A percentile compares a stretch with the other conserved stretches of the same genome.
These are phyloP conservation scores for Hydnum rufescens DNA, from an alignment of 768 basidiomycete species.

Conservation along the genomic window DNA sequence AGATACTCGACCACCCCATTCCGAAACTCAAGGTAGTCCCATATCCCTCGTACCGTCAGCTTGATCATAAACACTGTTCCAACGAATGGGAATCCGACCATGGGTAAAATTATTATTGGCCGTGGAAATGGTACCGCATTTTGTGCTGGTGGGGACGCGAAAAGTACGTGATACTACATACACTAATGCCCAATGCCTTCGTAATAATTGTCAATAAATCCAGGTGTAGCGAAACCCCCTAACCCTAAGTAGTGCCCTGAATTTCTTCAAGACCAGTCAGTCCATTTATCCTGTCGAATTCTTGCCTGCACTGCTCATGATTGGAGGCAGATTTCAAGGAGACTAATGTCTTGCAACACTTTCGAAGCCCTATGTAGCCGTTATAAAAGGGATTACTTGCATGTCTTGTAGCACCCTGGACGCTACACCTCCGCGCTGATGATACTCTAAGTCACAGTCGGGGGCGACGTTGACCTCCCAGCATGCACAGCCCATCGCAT, in stretches of 20 bases:
- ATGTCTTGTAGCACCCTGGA: constrained; percentile 10
- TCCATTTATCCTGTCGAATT: constrained; percentile 8
- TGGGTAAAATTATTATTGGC: constrained; percentile 54
- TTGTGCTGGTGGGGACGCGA: constrained; percentile 90
- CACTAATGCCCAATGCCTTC: neutral
- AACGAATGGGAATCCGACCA: constrained; percentile 63
- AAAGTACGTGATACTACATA: constrained; percentile 28
- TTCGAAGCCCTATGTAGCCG: constrained; percentile 68
- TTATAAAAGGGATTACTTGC: constrained; percentile 89
- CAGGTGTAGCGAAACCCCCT: constrained; percentile 15
- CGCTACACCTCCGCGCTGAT: neutral
- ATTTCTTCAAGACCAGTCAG: constrained; percentile 70
- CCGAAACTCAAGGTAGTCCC: no score
- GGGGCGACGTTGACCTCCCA: constrained; percentile 82
- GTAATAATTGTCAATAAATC: constrained; percentile 7
- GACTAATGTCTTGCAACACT: constrained; percentile 52
- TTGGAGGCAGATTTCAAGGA: constrained; percentile 74
- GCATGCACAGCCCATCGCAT: constrained; percentile 75
- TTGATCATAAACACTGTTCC: constrained; percentile 1
- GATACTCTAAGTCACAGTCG: constrained; percentile 65
- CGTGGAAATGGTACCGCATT: constrained; percentile 59
- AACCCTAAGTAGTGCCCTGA: constrained; percentile 44
- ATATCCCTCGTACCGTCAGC: no score
- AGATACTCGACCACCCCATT: no score
- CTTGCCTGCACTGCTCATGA: no score